Evolutionary conservation across 352 stramenopile genomes (phyloP).

Genomic region (Phytophthora megakarya): DNA sequence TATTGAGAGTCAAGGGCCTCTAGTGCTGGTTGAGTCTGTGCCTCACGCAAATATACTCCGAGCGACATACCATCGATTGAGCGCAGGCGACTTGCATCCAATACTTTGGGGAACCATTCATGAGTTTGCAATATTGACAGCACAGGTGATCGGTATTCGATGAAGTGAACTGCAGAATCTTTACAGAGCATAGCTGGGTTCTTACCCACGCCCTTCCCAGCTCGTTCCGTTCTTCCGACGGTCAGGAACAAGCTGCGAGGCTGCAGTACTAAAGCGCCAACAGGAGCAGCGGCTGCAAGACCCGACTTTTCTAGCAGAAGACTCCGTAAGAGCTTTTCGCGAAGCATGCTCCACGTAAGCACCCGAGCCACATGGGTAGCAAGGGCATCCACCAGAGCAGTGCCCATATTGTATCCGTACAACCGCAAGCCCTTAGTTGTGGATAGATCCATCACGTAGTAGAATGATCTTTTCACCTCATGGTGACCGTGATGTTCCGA

Average conservation of each 20-base stretch:
- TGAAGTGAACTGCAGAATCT: constrained; percentile 61
- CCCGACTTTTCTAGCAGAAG: constrained; percentile 70
- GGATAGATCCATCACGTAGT: constrained; percentile 76
- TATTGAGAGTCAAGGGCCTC: constrained; percentile 36
- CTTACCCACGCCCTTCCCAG: constrained; percentile 44
- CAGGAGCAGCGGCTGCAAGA: constrained; percentile 46
- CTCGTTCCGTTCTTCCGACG: constrained; percentile 34
- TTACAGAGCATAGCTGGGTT: constrained; percentile 43
- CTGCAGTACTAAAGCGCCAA: constrained; percentile 62
- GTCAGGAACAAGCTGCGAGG: constrained; percentile 52
- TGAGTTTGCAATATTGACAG: constrained; percentile 53
- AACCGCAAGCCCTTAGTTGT: constrained; percentile 55
- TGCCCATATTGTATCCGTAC: constrained; percentile 85
- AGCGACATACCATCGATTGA: constrained; percentile 57
- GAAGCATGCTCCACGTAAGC: constrained; percentile 76
- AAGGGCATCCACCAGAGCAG: constrained; percentile 59
- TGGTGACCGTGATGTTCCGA: constrained; percentile 5
- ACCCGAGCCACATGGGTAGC: constrained; percentile 57
- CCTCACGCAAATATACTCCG: constrained; percentile 62
- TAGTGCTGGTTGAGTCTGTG: constrained; percentile 45
- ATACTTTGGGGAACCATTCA: constrained; percentile 46
- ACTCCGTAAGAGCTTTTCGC: constrained; percentile 60
- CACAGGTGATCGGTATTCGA: constrained; percentile 55
- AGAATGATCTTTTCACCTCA: constrained; percentile 66
- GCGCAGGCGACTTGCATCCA: constrained; percentile 48